These are phyloP conservation scores for Colletotrichum musicola DNA, from an alignment of 2,329 filamentous ascomycete species.

Conservation along the genomic window DNA sequence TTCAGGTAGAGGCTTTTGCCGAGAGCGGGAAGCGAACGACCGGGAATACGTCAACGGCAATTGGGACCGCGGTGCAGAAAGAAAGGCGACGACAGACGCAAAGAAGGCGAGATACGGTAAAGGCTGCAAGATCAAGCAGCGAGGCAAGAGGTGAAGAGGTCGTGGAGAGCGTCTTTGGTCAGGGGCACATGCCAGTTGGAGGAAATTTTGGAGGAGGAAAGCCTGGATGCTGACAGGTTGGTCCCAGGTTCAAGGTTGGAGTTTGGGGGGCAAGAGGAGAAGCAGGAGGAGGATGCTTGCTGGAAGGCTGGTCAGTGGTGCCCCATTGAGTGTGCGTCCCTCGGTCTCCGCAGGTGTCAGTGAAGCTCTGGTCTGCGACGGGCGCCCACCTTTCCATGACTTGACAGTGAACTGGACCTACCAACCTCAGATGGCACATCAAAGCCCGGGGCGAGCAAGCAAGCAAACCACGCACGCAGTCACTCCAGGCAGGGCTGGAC, in stretches of 20 bases:
- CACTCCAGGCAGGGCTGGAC: neutral
- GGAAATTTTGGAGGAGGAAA: slow-evolving; percentile 36
- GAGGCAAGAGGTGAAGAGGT: slow-evolving; percentile 23
- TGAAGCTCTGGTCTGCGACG: slow-evolving; percentile 31
- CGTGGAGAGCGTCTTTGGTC: slow-evolving; percentile 29
- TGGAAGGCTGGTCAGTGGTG: slow-evolving; percentile 7
- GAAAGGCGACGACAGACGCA: slow-evolving; percentile 14
- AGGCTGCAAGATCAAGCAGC: slow-evolving; percentile 16
- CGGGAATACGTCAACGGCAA: slow-evolving; percentile 33
- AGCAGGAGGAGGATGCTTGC: slow-evolving; percentile 19
- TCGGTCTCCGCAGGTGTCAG: slow-evolving; percentile 33
- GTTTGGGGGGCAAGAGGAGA: slow-evolving; percentile 17
- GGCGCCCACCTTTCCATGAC: neutral
- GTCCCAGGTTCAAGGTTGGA: slow-evolving; percentile 33
- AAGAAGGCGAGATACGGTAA: slow-evolving; percentile 9
- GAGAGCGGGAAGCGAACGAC: slow-evolving; percentile 28
- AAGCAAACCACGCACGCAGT: neutral
- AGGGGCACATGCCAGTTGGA: slow-evolving; percentile 39
- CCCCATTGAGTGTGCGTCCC: slow-evolving; percentile 14
- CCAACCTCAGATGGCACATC: slow-evolving; percentile 15
- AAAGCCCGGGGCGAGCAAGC: neutral
- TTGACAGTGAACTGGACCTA: neutral
- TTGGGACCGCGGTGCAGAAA: slow-evolving; percentile 18
- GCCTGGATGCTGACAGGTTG: slow-evolving; percentile 34
- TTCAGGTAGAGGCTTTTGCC: slow-evolving; percentile 11